Percentiles rank a stretch among this genome's conserved stretches.
phyloP scores from a whole-genome alignment of 345 rosid genomes.

The Boechera divaricarpa region DNA sequence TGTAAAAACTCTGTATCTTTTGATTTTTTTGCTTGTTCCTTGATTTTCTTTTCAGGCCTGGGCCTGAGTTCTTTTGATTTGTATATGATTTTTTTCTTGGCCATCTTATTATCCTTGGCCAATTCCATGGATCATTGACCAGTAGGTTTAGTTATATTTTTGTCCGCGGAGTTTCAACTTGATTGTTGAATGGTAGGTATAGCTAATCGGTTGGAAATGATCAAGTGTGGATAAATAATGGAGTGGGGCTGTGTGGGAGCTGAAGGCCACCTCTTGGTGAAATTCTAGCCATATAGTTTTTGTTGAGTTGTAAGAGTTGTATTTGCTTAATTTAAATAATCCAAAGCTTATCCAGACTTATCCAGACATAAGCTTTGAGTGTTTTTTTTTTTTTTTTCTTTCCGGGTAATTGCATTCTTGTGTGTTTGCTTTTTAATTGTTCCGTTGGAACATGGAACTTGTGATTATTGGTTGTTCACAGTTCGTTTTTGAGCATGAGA shows the following conservation, averaged over 20 bases:
- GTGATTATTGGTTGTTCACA: slow-evolving; percentile 1
- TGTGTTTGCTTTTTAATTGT: slow-evolving; percentile 22
- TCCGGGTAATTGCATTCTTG: neutral
- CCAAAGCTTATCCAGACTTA: slow-evolving; percentile 27
- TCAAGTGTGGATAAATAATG: slow-evolving; percentile 30
- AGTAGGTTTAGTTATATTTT: slow-evolving; percentile 24
- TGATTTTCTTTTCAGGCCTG: slow-evolving; percentile 1
- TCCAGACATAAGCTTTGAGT: slow-evolving; percentile 10
- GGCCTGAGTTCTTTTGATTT: slow-evolving; percentile 3
- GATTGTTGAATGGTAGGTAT: slow-evolving; percentile 41
- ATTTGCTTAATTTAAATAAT: slow-evolving; percentile 17
- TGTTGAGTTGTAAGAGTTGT: slow-evolving; percentile 19
- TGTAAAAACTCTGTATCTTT: neutral
- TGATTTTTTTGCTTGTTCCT: neutral
- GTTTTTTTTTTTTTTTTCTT: neutral
- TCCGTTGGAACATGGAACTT: neutral
- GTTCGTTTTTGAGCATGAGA: neutral
- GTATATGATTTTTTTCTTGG: neutral
- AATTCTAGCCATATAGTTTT: slow-evolving; percentile 1
- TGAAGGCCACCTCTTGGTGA: slow-evolving; percentile 38
- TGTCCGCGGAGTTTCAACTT: slow-evolving; percentile 11
- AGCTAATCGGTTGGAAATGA: slow-evolving; percentile 27
- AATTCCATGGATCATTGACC: slow-evolving; percentile 25
- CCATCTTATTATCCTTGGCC: neutral
- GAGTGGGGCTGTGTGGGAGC: slow-evolving; percentile 41